Evolutionary conservation across 2,329 filamentous ascomycete genomes (phyloP).

Genomic region (Penicillium sp.): DNA sequence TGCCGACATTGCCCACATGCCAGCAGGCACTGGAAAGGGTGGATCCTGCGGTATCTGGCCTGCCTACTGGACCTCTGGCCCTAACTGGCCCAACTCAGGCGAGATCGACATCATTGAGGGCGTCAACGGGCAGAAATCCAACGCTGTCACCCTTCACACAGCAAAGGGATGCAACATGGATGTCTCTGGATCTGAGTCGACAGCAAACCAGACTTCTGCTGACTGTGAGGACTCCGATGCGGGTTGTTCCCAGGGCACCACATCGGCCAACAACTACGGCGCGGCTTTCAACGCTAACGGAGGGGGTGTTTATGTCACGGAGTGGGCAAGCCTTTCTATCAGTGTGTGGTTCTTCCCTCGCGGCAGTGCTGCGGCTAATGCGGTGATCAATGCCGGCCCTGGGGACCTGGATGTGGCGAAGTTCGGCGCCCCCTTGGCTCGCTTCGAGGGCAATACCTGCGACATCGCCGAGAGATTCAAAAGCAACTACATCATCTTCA

Average conservation of each 20-base stretch:
- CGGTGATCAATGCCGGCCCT: background rate
- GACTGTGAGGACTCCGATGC: too few species aligned
- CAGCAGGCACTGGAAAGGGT: too few species aligned
- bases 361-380: background rate
- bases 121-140: too few species aligned
- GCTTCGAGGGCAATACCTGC: background rate
- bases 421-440: background rate
- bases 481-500: background rate
- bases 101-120: too few species aligned
- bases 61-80: too few species aligned
- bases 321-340: background rate
- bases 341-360: too few species aligned
- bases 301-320: background rate
- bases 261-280: background rate
- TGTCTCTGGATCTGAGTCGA: background rate
- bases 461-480: background rate
- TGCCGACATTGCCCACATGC: background rate
- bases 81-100: too few species aligned
- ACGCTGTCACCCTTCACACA: too few species aligned
- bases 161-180: background rate
- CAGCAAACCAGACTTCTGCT: background rate
- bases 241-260: background rate
- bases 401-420: background rate
- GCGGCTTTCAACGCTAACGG: background rate
- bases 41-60: too few species aligned